phyloP scores from a whole-genome alignment of 371 early-diverging fungal genomes.

The Phascolomyces articulosus region DNA sequence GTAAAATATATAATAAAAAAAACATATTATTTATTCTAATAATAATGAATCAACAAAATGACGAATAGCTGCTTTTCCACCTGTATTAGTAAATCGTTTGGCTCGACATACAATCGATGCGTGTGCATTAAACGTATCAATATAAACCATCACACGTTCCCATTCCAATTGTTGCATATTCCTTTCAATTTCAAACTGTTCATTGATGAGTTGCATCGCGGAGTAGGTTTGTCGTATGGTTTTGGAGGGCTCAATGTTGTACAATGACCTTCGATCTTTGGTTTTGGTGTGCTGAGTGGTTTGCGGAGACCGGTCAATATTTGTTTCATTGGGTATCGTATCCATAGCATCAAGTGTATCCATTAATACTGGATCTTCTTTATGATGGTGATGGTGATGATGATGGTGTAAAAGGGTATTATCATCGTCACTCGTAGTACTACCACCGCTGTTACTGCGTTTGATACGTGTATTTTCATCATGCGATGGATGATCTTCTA shows the following conservation, averaged over 20 bases:
- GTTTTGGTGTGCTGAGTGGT: neutral
- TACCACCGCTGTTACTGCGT: neutral
- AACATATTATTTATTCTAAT: neutral
- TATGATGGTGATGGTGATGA: neutral
- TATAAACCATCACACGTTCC: conserved; percentile 51
- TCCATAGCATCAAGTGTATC: conserved; percentile 23
- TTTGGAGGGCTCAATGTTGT: conserved; percentile 7
- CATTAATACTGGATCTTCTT: conserved; percentile 21
- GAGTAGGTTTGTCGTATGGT: neutral
- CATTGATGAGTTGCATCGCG: neutral
- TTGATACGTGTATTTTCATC: too few species aligned
- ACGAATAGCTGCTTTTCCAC: conserved; percentile 18
- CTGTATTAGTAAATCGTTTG: conserved; percentile 13
- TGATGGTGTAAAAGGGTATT: neutral
- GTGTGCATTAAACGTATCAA: conserved; percentile 55
- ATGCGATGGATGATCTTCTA: too few species aligned
- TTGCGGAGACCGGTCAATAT: neutral
- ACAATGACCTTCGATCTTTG: neutral
- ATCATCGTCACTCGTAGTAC: neutral
- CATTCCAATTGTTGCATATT: conserved; percentile 48
- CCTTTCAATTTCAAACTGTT: conserved; percentile 9
- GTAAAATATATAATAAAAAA: neutral
- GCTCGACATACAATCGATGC: conserved; percentile 56
- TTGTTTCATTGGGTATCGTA: conserved; percentile 3
- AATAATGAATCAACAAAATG: conserved; percentile 25